Evolutionary conservation across 2,329 filamentous ascomycete genomes (phyloP), one percentile per base, ranked within the genome.

Genomic region (Verticillium zaregamsianum): DNA sequence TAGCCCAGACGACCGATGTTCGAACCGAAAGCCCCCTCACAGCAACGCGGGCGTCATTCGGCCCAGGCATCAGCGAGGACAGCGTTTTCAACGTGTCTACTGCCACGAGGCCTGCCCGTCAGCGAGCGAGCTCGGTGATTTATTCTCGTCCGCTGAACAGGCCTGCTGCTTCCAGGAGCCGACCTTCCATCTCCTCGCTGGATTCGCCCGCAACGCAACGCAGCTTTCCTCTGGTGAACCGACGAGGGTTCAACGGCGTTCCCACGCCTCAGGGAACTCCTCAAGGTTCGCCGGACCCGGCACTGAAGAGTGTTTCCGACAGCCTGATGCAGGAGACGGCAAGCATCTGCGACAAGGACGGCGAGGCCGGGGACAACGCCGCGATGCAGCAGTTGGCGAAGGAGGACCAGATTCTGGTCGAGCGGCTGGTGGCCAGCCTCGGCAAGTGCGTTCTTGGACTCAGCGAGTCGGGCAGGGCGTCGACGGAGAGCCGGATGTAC

Each of bases 221-320:
- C 66, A 88, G 84, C 69, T 89, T 89, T 65, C 86, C 86, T 1
- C 76, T 89, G 5, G 80, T 88, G 52, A 84, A 82, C 66, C 84
- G 79, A 67, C 68, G 79, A 17, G 82, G 78, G 64, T 70, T 76
- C 9, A 79, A 76, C 58, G 78, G 75, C 35, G 78, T 75, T 28
- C 66, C 72, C 8, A 84, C 80, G 2, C 80, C 81, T 2, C 75
- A 73, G 23, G 67, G 72, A 5, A 32, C 54, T 1, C 58, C 58
- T 3, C 58, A 59, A 7, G 79, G 75, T 3, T 84, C 83, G 1
- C 81, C 80, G 1, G 82, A 85, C 54, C 72, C 77, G 35, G 80
- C 80, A 59, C 72, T 83, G 31, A 77, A 75, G 66, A 77, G 74
- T 61, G 78, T 83, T 5, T 79, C 82, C 2, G 79, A 82, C 57